Conservation (phyloP, 331 rosid species). For the Dryas integrifolia region DNA sequence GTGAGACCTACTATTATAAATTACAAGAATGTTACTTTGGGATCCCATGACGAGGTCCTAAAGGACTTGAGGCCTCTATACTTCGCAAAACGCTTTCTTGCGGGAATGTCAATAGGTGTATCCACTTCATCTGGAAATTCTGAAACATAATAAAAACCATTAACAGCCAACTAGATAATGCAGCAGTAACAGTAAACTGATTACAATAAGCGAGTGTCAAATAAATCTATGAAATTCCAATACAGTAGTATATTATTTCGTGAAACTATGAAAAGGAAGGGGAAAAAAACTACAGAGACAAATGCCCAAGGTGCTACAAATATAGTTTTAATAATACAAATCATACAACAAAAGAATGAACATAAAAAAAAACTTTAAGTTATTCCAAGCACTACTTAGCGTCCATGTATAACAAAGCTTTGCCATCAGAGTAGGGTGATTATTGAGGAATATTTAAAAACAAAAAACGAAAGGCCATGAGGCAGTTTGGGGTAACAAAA, state of each 20-base stretch:
- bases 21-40: constrained; percentile 53
- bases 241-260: not conserved
- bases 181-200: not conserved
- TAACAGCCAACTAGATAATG: constrained; percentile 9
- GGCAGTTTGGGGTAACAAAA: too few relatives aligned
- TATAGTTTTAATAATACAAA: not conserved
- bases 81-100: constrained; percentile 84
- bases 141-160: constrained; percentile 34
- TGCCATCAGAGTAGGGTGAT: not conserved
- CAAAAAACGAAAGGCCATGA: too few relatives aligned
- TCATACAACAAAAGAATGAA: not conserved
- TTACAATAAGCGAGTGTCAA: not conserved
- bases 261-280: not conserved
- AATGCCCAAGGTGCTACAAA: not conserved
- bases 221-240: not conserved
- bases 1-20: constrained; percentile 10
- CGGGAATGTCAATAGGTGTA: constrained; percentile 78
- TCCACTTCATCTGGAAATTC: constrained; percentile 98
- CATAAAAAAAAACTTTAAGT: not conserved
- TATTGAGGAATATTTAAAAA: too few relatives aligned
- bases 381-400: not conserved
- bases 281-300: not conserved
- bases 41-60: constrained; percentile 95
- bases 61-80: constrained; percentile 96
- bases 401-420: not conserved